Percentiles rank a stretch among this genome's conserved stretches.
These are phyloP conservation scores for Chaetomium olivaceum DNA, from an alignment of 2,329 filamentous ascomycete species.

Conservation along the genomic window DNA sequence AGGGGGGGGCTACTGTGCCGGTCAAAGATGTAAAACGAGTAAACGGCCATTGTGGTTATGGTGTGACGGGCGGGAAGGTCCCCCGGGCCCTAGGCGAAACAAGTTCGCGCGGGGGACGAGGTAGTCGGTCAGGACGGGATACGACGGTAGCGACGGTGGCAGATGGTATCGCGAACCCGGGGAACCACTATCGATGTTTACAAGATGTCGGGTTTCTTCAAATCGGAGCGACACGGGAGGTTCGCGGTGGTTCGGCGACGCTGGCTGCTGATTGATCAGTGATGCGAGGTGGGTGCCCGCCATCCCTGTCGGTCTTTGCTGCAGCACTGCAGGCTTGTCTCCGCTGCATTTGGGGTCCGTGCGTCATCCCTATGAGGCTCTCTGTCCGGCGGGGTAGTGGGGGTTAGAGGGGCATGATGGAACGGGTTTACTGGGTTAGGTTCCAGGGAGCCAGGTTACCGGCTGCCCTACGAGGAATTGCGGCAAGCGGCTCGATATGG, in stretches of 20 bases:
- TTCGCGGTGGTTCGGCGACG: background rate
- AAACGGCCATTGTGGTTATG: constrained; percentile 83
- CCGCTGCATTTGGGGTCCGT: constrained; percentile 2
- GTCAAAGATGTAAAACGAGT: constrained; percentile 98
- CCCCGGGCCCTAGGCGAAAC: constrained; percentile 21
- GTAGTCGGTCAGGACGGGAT: background rate
- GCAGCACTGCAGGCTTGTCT: background rate
- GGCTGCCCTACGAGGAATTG: constrained; percentile 17
- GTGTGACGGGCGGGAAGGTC: constrained; percentile 1
- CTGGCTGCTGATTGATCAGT: constrained; percentile 19
- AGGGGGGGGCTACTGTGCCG: constrained; percentile 71
- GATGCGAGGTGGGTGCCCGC: constrained; percentile 13
- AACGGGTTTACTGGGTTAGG: background rate
- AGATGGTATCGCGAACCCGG: background rate
- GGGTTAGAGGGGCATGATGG: constrained; percentile 16
- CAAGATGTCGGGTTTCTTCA: constrained; percentile 18
- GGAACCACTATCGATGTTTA: background rate
- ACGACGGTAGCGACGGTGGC: background rate
- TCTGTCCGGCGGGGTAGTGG: constrained; percentile 10
- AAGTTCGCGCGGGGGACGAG: constrained; percentile 21
- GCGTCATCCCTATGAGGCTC: constrained; percentile 17
- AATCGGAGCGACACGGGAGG: constrained; percentile 13
- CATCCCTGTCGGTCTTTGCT: constrained; percentile 4
- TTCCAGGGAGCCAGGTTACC: background rate
- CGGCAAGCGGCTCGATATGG: background rate